phyloP scores from a whole-genome alignment of 1,139 yeast species.

The Taphrina communis region DNA sequence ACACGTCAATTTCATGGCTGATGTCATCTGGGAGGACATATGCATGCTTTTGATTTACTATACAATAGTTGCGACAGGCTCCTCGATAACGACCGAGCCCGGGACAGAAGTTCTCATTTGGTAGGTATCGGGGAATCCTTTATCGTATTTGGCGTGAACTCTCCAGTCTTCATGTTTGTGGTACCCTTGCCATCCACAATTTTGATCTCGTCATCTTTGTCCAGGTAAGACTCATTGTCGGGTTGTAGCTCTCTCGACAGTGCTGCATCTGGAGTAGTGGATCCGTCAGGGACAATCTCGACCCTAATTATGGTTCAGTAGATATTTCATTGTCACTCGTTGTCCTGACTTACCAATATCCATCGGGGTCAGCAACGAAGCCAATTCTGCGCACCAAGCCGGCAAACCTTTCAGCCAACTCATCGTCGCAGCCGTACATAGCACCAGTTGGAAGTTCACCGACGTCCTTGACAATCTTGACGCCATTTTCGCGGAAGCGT shows the following conservation, averaged over 20 bases:
- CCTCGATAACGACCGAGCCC: too few species aligned
- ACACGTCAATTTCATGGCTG: too few species aligned
- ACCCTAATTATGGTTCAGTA: background rate
- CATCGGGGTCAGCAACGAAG: conserved; percentile 36
- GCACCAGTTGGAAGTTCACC: conserved; percentile 32
- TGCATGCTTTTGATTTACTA: background rate
- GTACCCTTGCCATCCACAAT: conserved; percentile 32
- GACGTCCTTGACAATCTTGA: conserved; percentile 31
- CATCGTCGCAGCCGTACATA: conserved; percentile 35
- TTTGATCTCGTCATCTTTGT: conserved; percentile 25
- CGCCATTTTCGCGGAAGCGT: conserved; percentile 23
- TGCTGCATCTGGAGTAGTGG: conserved; percentile 34
- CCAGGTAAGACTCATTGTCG: conserved; percentile 25
- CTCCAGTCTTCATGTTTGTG: conserved; percentile 30
- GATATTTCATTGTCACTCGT: background rate
- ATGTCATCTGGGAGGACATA: too few species aligned
- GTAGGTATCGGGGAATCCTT: conserved; percentile 15
- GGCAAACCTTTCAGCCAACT: conserved; percentile 27
- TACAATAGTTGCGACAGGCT: background rate
- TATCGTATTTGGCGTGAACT: conserved; percentile 22
- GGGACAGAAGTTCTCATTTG: background rate
- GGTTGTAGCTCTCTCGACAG: conserved; percentile 28
- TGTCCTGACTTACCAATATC: conserved; percentile 12
- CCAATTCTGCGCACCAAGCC: conserved; percentile 31
- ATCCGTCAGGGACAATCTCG: conserved; percentile 35